A percentile compares a stretch with the other conserved stretches of the same genome.
Evolutionary conservation across 1,139 yeast species (phyloP).

Genomic region (Diutina pseudorugosa): DNA sequence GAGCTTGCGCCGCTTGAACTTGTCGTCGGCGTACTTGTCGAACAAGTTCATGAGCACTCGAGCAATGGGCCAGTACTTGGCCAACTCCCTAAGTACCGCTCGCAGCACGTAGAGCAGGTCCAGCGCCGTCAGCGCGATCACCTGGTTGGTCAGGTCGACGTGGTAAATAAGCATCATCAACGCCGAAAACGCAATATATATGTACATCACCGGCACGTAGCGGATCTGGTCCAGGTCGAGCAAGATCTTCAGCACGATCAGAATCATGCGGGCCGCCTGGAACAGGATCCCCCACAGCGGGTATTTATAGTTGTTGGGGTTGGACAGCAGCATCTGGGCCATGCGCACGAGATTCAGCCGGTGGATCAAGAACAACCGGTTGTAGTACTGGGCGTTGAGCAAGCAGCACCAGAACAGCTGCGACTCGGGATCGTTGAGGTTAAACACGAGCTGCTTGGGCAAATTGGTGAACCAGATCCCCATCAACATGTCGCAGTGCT

Average conservation of each 20-base stretch:
- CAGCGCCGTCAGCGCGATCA: slow-evolving; percentile 49
- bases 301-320: slow-evolving; percentile 41
- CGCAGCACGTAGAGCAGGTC: slow-evolving; percentile 43
- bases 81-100: slow-evolving; percentile 40
- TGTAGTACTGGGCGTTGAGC: slow-evolving; percentile 62
- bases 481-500: slow-evolving; percentile 70
- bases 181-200: slow-evolving; percentile 56
- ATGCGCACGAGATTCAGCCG: slow-evolving; percentile 52
- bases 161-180: slow-evolving; percentile 66
- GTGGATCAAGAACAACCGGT: slow-evolving; percentile 59
- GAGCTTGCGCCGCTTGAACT: slow-evolving; percentile 30
- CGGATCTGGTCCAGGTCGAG: slow-evolving; percentile 38
- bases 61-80: slow-evolving; percentile 36
- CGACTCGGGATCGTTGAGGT: slow-evolving; percentile 41
- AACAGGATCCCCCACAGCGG: slow-evolving; percentile 82
- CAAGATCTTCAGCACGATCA: slow-evolving; percentile 50
- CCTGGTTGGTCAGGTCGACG: slow-evolving; percentile 45
- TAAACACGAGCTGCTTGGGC: slow-evolving; percentile 54
- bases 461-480: slow-evolving; percentile 67
- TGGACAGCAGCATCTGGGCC: slow-evolving; percentile 31
- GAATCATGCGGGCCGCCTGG: slow-evolving; percentile 76
- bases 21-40: slow-evolving; percentile 36
- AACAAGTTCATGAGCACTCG: slow-evolving; percentile 27
- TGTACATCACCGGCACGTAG: slow-evolving; percentile 44
- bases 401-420: slow-evolving; percentile 48